Evolutionary conservation across 176 grass and related monocot genomes (phyloP).

Genomic region (Miscanthus lutarioriparius): DNA sequence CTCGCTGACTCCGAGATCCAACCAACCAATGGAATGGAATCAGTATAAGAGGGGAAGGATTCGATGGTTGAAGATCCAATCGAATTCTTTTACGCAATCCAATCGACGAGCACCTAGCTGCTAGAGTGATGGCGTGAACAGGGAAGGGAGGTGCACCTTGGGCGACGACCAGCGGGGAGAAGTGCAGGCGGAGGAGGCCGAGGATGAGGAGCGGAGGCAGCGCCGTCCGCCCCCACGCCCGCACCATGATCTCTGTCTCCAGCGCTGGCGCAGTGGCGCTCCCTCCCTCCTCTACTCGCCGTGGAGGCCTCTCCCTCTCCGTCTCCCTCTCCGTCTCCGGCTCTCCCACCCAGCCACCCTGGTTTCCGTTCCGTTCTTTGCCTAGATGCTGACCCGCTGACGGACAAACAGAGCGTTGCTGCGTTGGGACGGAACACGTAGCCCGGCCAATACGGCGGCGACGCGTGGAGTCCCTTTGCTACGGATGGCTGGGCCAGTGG

Average conservation of each 20-base stretch:
- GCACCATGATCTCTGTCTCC: constrained; percentile 14
- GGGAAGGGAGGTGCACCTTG: constrained; percentile 24
- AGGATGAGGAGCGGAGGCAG: constrained; percentile 40
- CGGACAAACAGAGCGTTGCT: background rate
- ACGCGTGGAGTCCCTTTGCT: background rate
- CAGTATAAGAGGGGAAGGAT: background rate
- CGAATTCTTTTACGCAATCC: background rate
- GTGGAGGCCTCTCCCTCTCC: no score
- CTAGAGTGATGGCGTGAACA: background rate
- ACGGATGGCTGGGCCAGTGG: background rate
- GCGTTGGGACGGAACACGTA: constrained; percentile 26
- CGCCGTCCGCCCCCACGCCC: constrained; percentile 22
- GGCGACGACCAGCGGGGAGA: constrained; percentile 8
- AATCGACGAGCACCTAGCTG: background rate
- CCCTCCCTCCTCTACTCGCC: no score
- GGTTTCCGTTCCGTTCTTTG: background rate
- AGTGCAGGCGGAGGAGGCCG: constrained; percentile 25
- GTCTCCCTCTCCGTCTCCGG: no score
- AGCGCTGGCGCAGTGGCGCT: no score
- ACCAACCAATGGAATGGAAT: background rate
- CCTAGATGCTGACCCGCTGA: no score
- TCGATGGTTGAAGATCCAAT: background rate
- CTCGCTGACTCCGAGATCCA: background rate
- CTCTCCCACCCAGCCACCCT: background rate
- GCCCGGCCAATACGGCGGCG: background rate